Conservation (phyloP, 2,329 filamentous ascomycete genomes). For the Gaeumannomyces tritici region DNA sequence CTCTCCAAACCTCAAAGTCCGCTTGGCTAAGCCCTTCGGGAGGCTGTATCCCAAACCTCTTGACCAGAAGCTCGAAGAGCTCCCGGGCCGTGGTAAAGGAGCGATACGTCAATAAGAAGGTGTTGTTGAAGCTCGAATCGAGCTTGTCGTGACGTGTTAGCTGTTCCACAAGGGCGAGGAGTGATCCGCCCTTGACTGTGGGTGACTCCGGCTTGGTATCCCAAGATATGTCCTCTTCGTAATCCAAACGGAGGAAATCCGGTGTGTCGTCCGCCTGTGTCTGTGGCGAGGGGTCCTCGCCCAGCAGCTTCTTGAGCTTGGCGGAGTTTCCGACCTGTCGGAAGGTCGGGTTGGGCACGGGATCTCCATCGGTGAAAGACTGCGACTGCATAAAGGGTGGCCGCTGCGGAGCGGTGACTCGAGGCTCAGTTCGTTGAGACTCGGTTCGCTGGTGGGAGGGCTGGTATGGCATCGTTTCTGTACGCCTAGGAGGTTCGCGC, state of each 20-base stretch:
- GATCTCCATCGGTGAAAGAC: slow-evolving; percentile 56
- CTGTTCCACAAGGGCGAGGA: slow-evolving; percentile 86
- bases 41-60: slow-evolving; percentile 86
- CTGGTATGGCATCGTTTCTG: slow-evolving; percentile 46
- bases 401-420: slow-evolving; percentile 22
- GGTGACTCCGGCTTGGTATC: slow-evolving; percentile 71
- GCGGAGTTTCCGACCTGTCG: slow-evolving; percentile 52
- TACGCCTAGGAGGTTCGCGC: slow-evolving; percentile 45
- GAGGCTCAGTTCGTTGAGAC: too few relatives aligned
- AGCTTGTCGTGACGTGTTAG: slow-evolving; percentile 92
- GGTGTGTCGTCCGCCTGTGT: slow-evolving; percentile 63
- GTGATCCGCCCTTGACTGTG: slow-evolving; percentile 77
- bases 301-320: slow-evolving; percentile 58
- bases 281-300: slow-evolving; percentile 50
- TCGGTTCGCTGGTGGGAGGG: slow-evolving; percentile 45
- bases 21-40: slow-evolving; percentile 66
- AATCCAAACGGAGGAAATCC: slow-evolving; percentile 75
- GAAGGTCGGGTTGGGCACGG: slow-evolving; percentile 31
- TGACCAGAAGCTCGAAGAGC: slow-evolving; percentile 85
- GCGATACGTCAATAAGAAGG: slow-evolving; percentile 90
- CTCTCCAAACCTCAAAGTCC: slow-evolving; percentile 81
- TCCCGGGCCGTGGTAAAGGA: slow-evolving; percentile 90
- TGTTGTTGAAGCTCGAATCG: slow-evolving; percentile 93
- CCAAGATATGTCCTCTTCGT: slow-evolving; percentile 83
- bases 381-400: slow-evolving; percentile 44